Conservation (phyloP, 1,284 basidiomycete genomes). For the Apiotrichum sp. region DNA sequence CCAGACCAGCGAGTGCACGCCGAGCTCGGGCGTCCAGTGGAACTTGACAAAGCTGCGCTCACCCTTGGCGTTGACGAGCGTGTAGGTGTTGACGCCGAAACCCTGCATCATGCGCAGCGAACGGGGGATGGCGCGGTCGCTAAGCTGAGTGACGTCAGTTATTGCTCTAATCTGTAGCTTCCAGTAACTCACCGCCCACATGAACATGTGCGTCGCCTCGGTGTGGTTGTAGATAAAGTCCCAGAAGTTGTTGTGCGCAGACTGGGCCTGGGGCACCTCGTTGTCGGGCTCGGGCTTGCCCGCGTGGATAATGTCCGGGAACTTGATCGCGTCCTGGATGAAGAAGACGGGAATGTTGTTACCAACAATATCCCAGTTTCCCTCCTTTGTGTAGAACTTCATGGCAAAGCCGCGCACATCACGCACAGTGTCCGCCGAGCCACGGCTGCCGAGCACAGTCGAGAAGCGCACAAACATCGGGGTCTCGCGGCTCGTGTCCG, state of each 20-base stretch:
- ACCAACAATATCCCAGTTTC: conserved; percentile 71
- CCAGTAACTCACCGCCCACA: conserved; percentile 32
- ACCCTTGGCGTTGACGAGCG: conserved; percentile 57
- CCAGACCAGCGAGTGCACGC: conserved; percentile 70
- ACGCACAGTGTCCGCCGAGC: conserved; percentile 60
- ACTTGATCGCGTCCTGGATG: conserved; percentile 73
- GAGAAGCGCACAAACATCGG: conserved; percentile 74
- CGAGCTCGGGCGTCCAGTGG: conserved; percentile 70
- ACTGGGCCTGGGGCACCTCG: conserved; percentile 53
- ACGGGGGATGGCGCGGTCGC: conserved; percentile 70
- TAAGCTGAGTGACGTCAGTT: conserved; percentile 56
- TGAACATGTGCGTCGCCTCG: conserved; percentile 63
- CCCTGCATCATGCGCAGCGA: conserved; percentile 80
- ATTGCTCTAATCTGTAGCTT: neutral
- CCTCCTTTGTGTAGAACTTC: conserved; percentile 82
- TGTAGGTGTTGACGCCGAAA: conserved; percentile 52
- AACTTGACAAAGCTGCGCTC: conserved; percentile 76
- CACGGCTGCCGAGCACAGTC: conserved; percentile 69
- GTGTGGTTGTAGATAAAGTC: conserved; percentile 57
- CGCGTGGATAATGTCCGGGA: conserved; percentile 73
- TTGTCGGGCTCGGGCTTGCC: conserved; percentile 60
- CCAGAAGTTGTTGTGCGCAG: conserved; percentile 67
- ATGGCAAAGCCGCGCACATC: conserved; percentile 85
- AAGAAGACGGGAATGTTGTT: conserved; percentile 68
- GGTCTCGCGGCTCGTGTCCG: conserved; percentile 62